These are phyloP conservation scores for Globisporangium rhizosaccharum DNA, from an alignment of 352 stramenopile genomes.

Conservation along the genomic window DNA sequence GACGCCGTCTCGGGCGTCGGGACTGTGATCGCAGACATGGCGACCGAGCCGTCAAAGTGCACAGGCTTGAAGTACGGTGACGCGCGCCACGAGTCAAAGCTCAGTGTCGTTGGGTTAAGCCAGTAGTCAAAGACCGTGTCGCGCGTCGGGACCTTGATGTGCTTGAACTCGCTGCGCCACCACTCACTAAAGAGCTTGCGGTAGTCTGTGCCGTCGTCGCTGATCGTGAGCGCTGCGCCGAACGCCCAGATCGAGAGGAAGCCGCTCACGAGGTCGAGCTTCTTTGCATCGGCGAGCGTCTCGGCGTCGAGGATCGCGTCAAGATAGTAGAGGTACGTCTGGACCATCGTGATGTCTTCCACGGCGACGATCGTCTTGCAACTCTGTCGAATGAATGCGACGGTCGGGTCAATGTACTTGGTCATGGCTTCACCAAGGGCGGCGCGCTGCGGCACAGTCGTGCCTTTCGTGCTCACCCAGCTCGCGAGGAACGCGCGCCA, in stretches of 20 bases:
- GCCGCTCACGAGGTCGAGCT: slow-evolving; percentile 83
- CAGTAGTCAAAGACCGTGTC: slow-evolving; percentile 97
- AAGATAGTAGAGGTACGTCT: slow-evolving; percentile 90
- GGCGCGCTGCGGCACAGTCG: slow-evolving; percentile 44
- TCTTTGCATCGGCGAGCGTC: slow-evolving; percentile 50
- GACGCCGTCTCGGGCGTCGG: slow-evolving; percentile 91
- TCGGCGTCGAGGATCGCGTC: slow-evolving; percentile 79
- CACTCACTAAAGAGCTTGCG: slow-evolving; percentile 93
- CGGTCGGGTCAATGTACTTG: slow-evolving; percentile 83
- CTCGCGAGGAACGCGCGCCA: slow-evolving; percentile 91
- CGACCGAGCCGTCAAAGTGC: slow-evolving; percentile 65
- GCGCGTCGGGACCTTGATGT: slow-evolving; percentile 90
- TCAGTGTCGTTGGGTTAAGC: slow-evolving; percentile 85
- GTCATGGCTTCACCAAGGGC: slow-evolving; percentile 60
- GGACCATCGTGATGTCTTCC: slow-evolving; percentile 89
- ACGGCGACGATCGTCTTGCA: slow-evolving; percentile 87
- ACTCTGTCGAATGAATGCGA: slow-evolving; percentile 84
- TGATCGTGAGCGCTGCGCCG: slow-evolving; percentile 77
- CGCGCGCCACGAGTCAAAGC: slow-evolving; percentile 93
- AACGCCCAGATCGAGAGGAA: slow-evolving; percentile 94
- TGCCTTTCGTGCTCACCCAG: slow-evolving; percentile 81
- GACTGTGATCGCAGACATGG: slow-evolving; percentile 87
- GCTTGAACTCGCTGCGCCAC: slow-evolving; percentile 92
- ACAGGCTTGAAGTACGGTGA: slow-evolving; percentile 88
- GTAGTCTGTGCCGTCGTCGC: slow-evolving; percentile 92